These are phyloP conservation scores for Beverwykella pulmonaria DNA, from an alignment of 495 filamentous ascomycete species.

Conservation along the genomic window DNA sequence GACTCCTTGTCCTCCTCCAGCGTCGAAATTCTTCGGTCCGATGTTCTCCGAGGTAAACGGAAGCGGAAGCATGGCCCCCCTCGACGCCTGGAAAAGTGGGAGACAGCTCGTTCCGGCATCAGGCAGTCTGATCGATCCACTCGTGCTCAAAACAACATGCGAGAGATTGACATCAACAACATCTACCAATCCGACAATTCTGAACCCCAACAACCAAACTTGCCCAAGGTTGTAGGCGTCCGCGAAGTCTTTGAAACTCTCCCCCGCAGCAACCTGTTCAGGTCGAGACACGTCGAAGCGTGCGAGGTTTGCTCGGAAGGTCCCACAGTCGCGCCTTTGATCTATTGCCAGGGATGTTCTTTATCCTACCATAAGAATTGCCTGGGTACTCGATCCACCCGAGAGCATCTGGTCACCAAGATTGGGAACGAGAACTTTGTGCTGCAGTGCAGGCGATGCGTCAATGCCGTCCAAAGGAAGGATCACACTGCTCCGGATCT, in stretches of 20 bases:
- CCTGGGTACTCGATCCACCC: constrained; percentile 67
- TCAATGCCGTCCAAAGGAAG: constrained; percentile 66
- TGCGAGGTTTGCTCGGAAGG: constrained; percentile 72
- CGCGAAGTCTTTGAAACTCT: constrained; percentile 68
- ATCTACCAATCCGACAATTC: constrained; percentile 58
- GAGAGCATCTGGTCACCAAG: constrained; percentile 96
- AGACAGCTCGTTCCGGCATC: constrained; percentile 23
- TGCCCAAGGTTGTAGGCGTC: constrained; percentile 62
- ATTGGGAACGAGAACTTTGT: constrained; percentile 75
- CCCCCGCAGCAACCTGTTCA: constrained; percentile 61
- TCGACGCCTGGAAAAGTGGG: constrained; percentile 3
- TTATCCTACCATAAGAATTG: constrained; percentile 79
- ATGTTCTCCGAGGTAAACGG: constrained; percentile 12
- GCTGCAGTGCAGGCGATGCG: constrained; percentile 85
- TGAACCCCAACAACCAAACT: constrained; percentile 21
- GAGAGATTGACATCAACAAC: constrained; percentile 67
- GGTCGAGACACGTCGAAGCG: constrained; percentile 61
- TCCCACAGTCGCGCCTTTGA: constrained; percentile 57
- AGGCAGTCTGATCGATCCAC: constrained; percentile 46
- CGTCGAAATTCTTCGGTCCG: constrained; percentile 33
- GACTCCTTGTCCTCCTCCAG: constrained; percentile 6
- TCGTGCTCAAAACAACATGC: constrained; percentile 56
- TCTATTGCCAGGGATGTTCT: constrained; percentile 91
- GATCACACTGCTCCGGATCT: constrained; percentile 69
- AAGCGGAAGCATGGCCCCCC: constrained; percentile 27